These are phyloP conservation scores for Colletotrichum godetiae DNA, from an alignment of 2,329 filamentous ascomycete species.

Conservation along the genomic window DNA sequence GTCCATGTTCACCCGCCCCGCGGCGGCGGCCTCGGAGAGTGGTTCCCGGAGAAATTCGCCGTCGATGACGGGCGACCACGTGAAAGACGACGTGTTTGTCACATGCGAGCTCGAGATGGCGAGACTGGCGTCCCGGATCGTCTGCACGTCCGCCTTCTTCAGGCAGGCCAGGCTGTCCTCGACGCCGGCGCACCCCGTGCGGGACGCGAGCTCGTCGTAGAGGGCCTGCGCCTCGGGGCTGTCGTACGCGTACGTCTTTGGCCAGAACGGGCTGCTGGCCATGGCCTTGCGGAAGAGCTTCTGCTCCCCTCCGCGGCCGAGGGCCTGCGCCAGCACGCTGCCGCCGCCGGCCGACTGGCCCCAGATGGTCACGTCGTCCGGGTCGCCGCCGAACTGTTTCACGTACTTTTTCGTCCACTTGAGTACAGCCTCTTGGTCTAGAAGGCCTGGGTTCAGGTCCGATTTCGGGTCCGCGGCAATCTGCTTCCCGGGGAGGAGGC, in stretches of 20 bases:
- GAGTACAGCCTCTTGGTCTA: constrained; percentile 45
- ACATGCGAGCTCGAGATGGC: constrained; percentile 59
- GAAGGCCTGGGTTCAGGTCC: constrained; percentile 62
- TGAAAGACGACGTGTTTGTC: constrained; percentile 67
- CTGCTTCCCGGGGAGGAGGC: constrained; percentile 62
- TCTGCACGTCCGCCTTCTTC: constrained; percentile 64
- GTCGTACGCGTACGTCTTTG: constrained; percentile 66
- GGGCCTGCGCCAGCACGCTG: constrained; percentile 34
- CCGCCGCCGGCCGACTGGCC: constrained; percentile 44
- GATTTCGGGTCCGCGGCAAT: constrained; percentile 54
- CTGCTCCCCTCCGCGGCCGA: constrained; percentile 29
- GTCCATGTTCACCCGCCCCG: constrained; percentile 55
- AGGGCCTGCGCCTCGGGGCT: constrained; percentile 61
- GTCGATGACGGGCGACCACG: constrained; percentile 72
- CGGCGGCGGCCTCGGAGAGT: constrained; percentile 56
- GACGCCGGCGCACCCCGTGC: constrained; percentile 58
- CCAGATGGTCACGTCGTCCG: constrained; percentile 41
- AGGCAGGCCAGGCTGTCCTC: constrained; percentile 63
- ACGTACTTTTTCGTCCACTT: constrained; percentile 42
- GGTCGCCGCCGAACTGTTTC: constrained; percentile 43
- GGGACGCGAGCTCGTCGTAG: constrained; percentile 57
- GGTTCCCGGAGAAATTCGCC: constrained; percentile 59
- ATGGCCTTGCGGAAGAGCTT: constrained; percentile 41
- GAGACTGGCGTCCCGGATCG: constrained; percentile 62
- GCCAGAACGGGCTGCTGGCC: constrained; percentile 66